Evolutionary conservation across 768 basidiomycete genomes (phyloP).

Genomic region (Boletus rex-veris): DNA sequence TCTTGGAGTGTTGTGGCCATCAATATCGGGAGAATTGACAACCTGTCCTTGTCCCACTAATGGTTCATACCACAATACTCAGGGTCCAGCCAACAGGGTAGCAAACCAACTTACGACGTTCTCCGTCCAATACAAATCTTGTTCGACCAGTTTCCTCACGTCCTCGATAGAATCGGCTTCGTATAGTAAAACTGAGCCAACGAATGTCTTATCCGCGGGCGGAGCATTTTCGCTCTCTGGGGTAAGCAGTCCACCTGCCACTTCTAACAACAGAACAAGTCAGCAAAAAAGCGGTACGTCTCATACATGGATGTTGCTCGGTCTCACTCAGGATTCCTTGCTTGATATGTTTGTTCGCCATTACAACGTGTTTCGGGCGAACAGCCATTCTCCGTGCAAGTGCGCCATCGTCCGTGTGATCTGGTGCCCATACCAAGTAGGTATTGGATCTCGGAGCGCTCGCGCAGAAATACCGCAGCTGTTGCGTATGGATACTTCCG

Average conservation of each 20-base stretch:
- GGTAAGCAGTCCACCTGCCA: slow-evolving; percentile 56
- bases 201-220: slow-evolving; percentile 49
- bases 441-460: slow-evolving; percentile 5
- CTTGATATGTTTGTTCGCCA: slow-evolving; percentile 39
- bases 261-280: slow-evolving; percentile 28
- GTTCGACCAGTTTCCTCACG: slow-evolving; percentile 37
- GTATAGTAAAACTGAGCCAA: slow-evolving; percentile 56
- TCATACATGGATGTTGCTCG: not conserved
- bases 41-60: slow-evolving; percentile 58
- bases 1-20: slow-evolving; percentile 36
- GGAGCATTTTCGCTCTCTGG: slow-evolving; percentile 53
- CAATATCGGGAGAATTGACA: slow-evolving; percentile 46
- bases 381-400: slow-evolving; percentile 56
- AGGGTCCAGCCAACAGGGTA: not conserved
- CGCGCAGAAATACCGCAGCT: slow-evolving; percentile 12
- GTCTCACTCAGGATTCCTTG: slow-evolving; percentile 51
- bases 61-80: not conserved
- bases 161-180: slow-evolving; percentile 52
- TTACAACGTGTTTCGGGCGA: slow-evolving; percentile 48
- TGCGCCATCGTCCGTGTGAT: slow-evolving; percentile 56
- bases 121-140: slow-evolving; percentile 41
- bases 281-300: slow-evolving; percentile 6
- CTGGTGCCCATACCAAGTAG: slow-evolving; percentile 61
- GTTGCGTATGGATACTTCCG: not conserved
- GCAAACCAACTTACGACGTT: slow-evolving; percentile 38